Evolutionary conservation across 352 stramenopile genomes (phyloP).

Genomic region (Plasmopara muralis): DNA sequence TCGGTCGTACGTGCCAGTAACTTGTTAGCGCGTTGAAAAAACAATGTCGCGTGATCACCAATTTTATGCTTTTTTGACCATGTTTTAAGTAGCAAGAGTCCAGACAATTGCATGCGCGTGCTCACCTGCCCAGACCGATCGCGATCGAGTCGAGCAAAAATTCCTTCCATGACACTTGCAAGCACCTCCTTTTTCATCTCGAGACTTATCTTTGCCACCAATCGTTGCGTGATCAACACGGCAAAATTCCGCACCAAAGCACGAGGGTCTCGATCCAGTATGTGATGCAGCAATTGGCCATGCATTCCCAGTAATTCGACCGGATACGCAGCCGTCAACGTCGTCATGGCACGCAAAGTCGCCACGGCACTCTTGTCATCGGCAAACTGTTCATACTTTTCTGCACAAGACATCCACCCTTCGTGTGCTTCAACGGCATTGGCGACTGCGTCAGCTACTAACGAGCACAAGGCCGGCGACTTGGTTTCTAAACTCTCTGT

Average conservation of each 20-base stretch:
- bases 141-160: constrained; percentile 13
- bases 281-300: constrained; percentile 26
- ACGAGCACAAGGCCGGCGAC: constrained; percentile 10
- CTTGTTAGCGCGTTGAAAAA: constrained; percentile 14
- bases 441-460: constrained; percentile 21
- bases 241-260: constrained; percentile 28
- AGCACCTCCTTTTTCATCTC: constrained; percentile 13
- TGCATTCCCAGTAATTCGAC: constrained; percentile 18
- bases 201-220: constrained; percentile 6
- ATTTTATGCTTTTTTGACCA: constrained; percentile 12
- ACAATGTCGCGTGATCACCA: constrained; percentile 9
- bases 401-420: constrained; percentile 36
- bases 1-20: constrained; percentile 16
- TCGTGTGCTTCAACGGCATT: constrained; percentile 23
- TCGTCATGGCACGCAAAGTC: constrained; percentile 28
- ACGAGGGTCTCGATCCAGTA: constrained; percentile 28
- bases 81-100: constrained; percentile 26
- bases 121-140: not conserved
- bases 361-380: constrained; percentile 30
- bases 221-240: constrained; percentile 25
- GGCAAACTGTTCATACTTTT: constrained; percentile 29
- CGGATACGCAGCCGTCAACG: constrained; percentile 18
- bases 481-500: constrained; percentile 11
- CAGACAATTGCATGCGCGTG: constrained; percentile 27
- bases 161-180: constrained; percentile 13